phyloP scores from a whole-genome alignment of 345 rosid species.

The Odontarrhena argentea region DNA sequence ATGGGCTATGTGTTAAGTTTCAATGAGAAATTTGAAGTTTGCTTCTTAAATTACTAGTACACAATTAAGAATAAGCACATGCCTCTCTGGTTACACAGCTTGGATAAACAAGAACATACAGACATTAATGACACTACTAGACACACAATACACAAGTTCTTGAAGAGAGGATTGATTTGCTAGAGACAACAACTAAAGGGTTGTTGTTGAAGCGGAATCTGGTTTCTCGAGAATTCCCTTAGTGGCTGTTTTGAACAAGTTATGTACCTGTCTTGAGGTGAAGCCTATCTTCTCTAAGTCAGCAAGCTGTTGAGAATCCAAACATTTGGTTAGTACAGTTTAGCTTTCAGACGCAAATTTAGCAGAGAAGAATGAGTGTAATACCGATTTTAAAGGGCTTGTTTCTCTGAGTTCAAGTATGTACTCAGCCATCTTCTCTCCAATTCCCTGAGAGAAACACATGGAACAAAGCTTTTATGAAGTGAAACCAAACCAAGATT shows the following conservation, averaged over 20 bases:
- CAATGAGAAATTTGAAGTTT: constrained; percentile 18
- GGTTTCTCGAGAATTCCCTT: constrained; percentile 53
- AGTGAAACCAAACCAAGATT: constrained; percentile 4
- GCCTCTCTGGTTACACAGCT: constrained; percentile 10
- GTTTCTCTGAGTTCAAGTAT: constrained; percentile 66
- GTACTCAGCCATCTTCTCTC: constrained; percentile 73
- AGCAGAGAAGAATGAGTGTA: neutral
- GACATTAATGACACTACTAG: constrained; percentile 3
- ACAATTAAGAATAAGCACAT: neutral
- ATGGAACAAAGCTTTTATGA: no score
- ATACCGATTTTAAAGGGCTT: constrained; percentile 70
- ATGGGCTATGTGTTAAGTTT: constrained; percentile 13
- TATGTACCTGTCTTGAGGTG: constrained; percentile 77
- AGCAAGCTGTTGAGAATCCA: constrained; percentile 52
- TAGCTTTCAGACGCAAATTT: neutral
- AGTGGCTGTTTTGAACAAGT: constrained; percentile 63
- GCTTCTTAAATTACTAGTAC: constrained; percentile 8
- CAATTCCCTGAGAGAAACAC: constrained; percentile 63
- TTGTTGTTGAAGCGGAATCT: constrained; percentile 28
- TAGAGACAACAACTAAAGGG: constrained; percentile 36
- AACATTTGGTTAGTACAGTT: constrained; percentile 9
- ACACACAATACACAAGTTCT: constrained; percentile 11
- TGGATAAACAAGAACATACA: constrained; percentile 12
- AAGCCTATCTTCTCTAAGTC: constrained; percentile 86
- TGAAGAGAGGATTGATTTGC: neutral